Evolutionary conservation across 176 grass and related monocot genomes (phyloP), one percentile per base, ranked within the genome.

Genomic region (Carex scoparia): DNA sequence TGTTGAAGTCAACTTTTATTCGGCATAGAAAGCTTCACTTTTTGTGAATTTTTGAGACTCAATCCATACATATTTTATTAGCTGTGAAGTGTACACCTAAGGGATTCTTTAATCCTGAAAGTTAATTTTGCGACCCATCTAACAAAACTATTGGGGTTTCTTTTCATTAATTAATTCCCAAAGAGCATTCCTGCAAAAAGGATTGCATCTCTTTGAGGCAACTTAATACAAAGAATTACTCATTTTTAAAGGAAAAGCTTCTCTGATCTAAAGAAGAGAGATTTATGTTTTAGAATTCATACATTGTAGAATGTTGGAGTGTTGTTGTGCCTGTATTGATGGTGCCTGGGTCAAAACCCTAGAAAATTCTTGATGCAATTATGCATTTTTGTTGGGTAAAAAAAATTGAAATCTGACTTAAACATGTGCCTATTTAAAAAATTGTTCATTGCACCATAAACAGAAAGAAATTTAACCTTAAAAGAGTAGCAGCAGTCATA

Each of bases 221-320:
- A 78, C 27, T 33, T 78, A 78, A 32, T 51, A 19, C 13, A 16
- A 78, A 78, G 1, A 18, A 33, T 57, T 58, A 48, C 35, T 18
- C 10, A 46, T 74, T 79, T 58, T 35, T 75, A 54, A 46, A 35
- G 38, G 38, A 72, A 72, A 71, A 48, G 8, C 37, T 72, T 72
- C 9, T 23, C 3, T 46, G 16, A 46, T 10, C 10, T 10, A 51
- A 3, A 46, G 12, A 71, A n/a, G 69, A 38, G 18, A 11, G 62
- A 44, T 16, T 71, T 46, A 35, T 71, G 38, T 71, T 46, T 71
- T n/a, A 44, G 68, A 46, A 46, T 71, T 71, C 7, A 71, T 71
- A 46, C 38, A 16, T 71, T 71, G 38, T 71, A 71, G 68, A 71
- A 46, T 38, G 37, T 71, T 71, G 68, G 68, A 71, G 38, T 71